Evolutionary conservation across 176 grass and related monocot genomes (phyloP), one percentile per base, ranked within the genome.

Genomic region (Zoysia pacifica): DNA sequence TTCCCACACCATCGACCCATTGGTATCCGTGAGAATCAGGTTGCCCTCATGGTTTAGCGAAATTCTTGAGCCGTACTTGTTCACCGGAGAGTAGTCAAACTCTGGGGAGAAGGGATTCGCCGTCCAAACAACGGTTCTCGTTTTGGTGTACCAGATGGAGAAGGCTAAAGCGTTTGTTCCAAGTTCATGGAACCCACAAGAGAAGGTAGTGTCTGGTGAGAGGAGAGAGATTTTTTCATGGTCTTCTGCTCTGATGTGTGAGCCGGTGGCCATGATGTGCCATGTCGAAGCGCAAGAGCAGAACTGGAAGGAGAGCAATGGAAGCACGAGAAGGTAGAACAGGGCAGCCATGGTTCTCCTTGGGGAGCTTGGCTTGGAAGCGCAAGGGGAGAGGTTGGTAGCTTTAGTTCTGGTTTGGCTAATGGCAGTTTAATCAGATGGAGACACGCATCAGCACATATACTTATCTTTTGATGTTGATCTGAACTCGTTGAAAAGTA

Each of bases 101-200:
- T 62, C 80, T 3, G 64, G 12, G 35, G 81, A 84, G 62, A 80
- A 84, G 46, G 76, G 89, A 67, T 91, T 91, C 7, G 89, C 92
- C 9, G 86, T 94, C 92, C 89, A 94, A 63, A 89, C 86, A 45
- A 87, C 42, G 5, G 92, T 86, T 75, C 80, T 88, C 7, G 69
- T 45, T 38, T 70, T 60, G 48, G 86, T 86, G 72, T 89, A 94
- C 92, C 91, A 91, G 77, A 94, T 84, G 56, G 91, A 86, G 48
- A 94, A 91, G 83, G 69, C 67, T 74, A 87, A 86, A 50, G 91
- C 79, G 61, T 91, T 94, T 46, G 16, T 73, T 40, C 85, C 88
- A 47, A 84, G 45, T 52, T 51, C 71, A 42, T 81, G 28, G 87
- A 89, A 89, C 65, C 87, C 87, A 7, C 72, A 89, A n/a, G 87